These are phyloP conservation scores for Ambrosiella cleistominuta DNA, from an alignment of 2,329 filamentous ascomycete genomes.

Conservation along the genomic window DNA sequence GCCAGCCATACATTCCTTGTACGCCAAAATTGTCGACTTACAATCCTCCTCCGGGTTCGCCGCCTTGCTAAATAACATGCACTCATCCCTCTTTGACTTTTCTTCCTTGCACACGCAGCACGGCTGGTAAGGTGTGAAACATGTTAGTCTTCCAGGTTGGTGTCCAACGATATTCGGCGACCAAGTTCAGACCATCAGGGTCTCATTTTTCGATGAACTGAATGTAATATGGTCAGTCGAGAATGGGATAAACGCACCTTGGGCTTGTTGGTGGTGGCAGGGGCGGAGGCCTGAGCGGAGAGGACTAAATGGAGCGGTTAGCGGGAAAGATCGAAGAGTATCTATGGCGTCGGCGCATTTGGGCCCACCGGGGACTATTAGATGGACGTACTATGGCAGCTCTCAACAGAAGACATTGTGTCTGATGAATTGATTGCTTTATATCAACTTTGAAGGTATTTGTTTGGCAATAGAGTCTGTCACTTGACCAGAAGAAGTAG, in stretches of 20 bases:
- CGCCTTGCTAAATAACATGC: constrained; percentile 90
- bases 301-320: not conserved
- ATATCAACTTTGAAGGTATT: no score
- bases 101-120: constrained; percentile 97
- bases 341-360: not conserved
- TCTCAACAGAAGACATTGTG: no score
- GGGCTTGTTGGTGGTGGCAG: constrained; percentile 10
- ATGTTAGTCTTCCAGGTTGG: not conserved
- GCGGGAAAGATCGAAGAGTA: not conserved
- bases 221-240: no score
- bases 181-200: not conserved
- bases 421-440: no score
- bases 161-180: not conserved
- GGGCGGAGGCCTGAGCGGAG: not conserved
- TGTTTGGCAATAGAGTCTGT: no score
- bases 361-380: no score
- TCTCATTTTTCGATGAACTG: not conserved
- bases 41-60: constrained; percentile 73
- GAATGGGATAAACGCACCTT: constrained; percentile 9
- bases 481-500: no score
- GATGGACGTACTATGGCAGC: no score
- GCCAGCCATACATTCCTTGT: constrained; percentile 80
- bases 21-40: constrained; percentile 63
- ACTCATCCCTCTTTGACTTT: constrained; percentile 84
- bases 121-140: constrained; percentile 35